Percentiles rank a stretch among this genome's conserved stretches.
These are phyloP conservation scores for Mesembryanthemum crystallinum DNA, from an alignment of 148 eudicot species.

Conservation along the genomic window DNA sequence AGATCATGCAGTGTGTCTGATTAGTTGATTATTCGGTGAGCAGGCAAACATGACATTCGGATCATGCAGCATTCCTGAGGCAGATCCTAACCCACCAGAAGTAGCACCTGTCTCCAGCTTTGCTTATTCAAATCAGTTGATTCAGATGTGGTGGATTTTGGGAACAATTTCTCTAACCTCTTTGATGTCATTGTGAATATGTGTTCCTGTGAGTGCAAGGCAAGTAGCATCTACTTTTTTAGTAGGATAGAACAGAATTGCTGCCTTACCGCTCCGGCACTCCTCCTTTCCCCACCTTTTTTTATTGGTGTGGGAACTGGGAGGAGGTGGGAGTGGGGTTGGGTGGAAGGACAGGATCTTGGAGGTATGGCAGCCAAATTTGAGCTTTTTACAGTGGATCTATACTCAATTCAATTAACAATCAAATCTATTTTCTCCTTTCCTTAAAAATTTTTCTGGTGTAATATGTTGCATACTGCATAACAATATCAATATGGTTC, in stretches of 20 bases:
- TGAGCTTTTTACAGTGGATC: no score
- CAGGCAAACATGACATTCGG: slow-evolving; percentile 76
- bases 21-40: slow-evolving; percentile 10
- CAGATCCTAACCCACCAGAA: slow-evolving; percentile 28
- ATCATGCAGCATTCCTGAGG: slow-evolving; percentile 52
- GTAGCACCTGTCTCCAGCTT: slow-evolving; percentile 29
- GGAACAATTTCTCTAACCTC: slow-evolving; percentile 26
- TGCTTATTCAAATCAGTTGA: slow-evolving; percentile 21
- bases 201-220: slow-evolving; percentile 16
- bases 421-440: no score
- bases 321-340: no score
- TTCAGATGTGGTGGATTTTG: slow-evolving; percentile 38
- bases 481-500: no score
- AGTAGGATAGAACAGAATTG: neutral
- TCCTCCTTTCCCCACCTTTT: no score
- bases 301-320: no score
- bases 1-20: neutral
- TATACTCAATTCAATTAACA: no score
- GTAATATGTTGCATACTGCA: no score
- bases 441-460: no score
- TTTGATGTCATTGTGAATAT: slow-evolving; percentile 30
- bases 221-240: neutral
- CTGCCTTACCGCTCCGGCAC: neutral
- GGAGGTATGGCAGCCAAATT: no score
- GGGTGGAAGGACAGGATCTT: no score